A percentile compares a stretch with the other conserved stretches of the same genome.
Conservation (phyloP, 495 filamentous ascomycete genomes). For the Aspergillus asperescens region DNA sequence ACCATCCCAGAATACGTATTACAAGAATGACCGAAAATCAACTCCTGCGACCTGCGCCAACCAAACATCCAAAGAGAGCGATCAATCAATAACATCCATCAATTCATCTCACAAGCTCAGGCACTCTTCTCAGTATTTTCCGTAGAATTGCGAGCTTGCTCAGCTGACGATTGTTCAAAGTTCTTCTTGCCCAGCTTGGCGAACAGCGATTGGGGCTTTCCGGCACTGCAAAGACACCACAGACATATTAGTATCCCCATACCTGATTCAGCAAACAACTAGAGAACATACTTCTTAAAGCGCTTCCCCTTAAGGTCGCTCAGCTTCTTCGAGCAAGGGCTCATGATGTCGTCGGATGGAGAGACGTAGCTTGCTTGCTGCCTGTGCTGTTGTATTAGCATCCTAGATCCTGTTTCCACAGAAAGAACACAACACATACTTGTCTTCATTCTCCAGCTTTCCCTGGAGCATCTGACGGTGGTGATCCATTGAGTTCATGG, state of each 20-base stretch:
- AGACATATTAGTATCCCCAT: background rate
- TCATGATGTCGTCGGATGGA: conserved; percentile 91
- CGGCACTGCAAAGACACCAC: conserved; percentile 28
- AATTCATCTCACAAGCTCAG: conserved; percentile 6
- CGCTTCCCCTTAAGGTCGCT: conserved; percentile 78
- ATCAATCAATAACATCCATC: no score
- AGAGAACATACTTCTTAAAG: conserved; percentile 54
- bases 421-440: conserved; percentile 45
- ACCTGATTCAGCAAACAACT: no score
- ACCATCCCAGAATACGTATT: conserved; percentile 8
- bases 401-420: background rate
- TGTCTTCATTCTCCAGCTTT: conserved; percentile 58
- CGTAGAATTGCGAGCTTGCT: background rate
- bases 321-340: conserved; percentile 87
- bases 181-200: conserved; percentile 49
- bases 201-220: conserved; percentile 46
- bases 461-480: conserved; percentile 72
- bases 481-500: conserved; percentile 59
- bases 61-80: background rate
- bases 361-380: conserved; percentile 68
- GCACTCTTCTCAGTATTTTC: conserved; percentile 4
- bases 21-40: conserved; percentile 1
- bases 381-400: conserved; percentile 18
- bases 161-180: conserved; percentile 37
- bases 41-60: conserved; percentile 16